These are phyloP conservation scores for Ustilago bromivora DNA, from an alignment of 1,284 basidiomycete species.

Conservation along the genomic window DNA sequence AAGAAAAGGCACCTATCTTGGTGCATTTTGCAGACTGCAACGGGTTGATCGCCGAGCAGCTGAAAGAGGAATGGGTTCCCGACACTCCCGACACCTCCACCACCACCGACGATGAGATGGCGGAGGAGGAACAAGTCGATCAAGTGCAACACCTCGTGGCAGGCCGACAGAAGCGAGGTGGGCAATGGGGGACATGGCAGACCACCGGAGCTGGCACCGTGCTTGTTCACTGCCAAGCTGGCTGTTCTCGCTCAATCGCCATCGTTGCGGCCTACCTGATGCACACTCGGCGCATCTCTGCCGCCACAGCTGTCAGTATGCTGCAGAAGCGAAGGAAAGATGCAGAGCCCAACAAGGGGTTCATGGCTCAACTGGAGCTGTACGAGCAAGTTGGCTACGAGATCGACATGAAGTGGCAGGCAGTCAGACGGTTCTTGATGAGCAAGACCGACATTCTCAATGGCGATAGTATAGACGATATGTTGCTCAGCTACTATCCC, in stretches of 20 bases:
- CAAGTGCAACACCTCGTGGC: conserved; percentile 33
- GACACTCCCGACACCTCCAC: neutral
- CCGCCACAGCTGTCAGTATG: conserved; percentile 65
- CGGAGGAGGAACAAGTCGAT: conserved; percentile 1
- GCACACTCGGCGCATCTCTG: conserved; percentile 60
- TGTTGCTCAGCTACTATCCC: conserved; percentile 70
- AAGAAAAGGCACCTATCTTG: conserved; percentile 68
- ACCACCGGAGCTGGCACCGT: conserved; percentile 61
- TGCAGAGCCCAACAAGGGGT: conserved; percentile 69
- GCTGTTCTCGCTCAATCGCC: conserved; percentile 67
- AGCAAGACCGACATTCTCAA: conserved; percentile 63
- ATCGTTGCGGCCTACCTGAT: conserved; percentile 70
- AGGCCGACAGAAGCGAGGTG: conserved; percentile 42
- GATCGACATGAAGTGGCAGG: conserved; percentile 68
- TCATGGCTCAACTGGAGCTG: conserved; percentile 70
- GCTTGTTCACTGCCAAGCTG: conserved; percentile 71
- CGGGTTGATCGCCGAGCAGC: conserved; percentile 64
- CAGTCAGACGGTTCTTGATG: conserved; percentile 70
- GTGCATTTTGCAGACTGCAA: conserved; percentile 65
- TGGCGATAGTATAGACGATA: conserved; percentile 60
- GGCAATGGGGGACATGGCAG: conserved; percentile 54
- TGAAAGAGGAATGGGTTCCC: conserved; percentile 52
- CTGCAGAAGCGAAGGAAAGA: conserved; percentile 57
- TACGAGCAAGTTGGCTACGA: conserved; percentile 68
- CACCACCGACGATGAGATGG: neutral